Conservation (phyloP, 1,284 basidiomycete species). For the Ceratobasidium sp. region DNA sequence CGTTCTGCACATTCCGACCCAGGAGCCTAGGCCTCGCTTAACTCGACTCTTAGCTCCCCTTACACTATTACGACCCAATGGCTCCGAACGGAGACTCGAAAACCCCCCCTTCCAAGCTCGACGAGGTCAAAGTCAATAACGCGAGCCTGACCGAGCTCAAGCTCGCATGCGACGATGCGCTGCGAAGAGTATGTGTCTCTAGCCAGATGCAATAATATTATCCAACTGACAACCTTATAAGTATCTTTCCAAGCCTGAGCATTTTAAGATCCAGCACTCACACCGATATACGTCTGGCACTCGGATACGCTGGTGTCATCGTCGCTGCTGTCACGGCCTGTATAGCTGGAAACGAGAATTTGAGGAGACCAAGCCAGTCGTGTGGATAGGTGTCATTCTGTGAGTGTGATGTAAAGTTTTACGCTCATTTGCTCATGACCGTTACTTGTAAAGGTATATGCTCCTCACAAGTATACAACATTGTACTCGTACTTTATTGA, state of each 20-base stretch:
- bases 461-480: constrained; percentile 72
- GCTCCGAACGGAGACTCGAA: constrained; percentile 9
- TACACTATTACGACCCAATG: not conserved
- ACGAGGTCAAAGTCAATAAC: constrained; percentile 84
- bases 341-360: constrained; percentile 88
- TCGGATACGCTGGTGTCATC: constrained; percentile 89
- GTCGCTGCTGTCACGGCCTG: constrained; percentile 77
- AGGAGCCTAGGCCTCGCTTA: constrained; percentile 9
- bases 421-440: not conserved
- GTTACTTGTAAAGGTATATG: constrained; percentile 63
- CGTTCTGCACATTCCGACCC: not conserved
- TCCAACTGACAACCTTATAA: constrained; percentile 49
- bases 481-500: constrained; percentile 84
- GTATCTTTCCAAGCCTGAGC: constrained; percentile 78
- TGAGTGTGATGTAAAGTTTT: constrained; percentile 52
- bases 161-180: constrained; percentile 86
- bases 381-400: constrained; percentile 79
- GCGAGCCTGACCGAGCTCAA: constrained; percentile 83
- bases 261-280: constrained; percentile 89
- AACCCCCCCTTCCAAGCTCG: constrained; percentile 49
- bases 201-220: not conserved
- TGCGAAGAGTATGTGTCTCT: constrained; percentile 76
- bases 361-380: constrained; percentile 79
- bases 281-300: constrained; percentile 81
- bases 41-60: constrained; percentile 5